Conservation (phyloP, 2,329 filamentous ascomycete genomes). For the Thyridium curvatum region DNA sequence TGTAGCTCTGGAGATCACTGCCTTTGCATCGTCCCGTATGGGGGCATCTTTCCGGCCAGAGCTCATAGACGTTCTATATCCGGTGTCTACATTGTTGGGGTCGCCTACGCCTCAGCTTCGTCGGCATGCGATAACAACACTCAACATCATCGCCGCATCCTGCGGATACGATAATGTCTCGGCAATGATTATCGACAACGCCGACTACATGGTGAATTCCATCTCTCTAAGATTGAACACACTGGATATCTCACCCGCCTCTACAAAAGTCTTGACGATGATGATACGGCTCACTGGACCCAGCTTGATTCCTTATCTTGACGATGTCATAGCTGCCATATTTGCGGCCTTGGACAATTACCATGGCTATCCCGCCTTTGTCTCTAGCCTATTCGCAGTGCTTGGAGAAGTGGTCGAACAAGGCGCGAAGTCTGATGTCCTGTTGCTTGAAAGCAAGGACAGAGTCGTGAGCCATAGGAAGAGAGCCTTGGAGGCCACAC, state of each 20-base stretch:
- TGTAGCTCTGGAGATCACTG: constrained; percentile 73
- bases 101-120: constrained; percentile 63
- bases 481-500: constrained; percentile 14
- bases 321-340: constrained; percentile 85
- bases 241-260: constrained; percentile 86
- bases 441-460: constrained; percentile 35
- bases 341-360: constrained; percentile 93
- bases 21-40: constrained; percentile 65
- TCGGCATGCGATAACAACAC: constrained; percentile 72
- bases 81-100: constrained; percentile 81
- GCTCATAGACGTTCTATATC: constrained; percentile 86
- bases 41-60: constrained; percentile 70
- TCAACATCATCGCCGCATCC: constrained; percentile 71
- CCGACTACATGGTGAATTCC: constrained; percentile 94
- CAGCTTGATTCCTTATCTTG: constrained; percentile 75
- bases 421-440: constrained; percentile 54
- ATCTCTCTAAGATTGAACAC: constrained; percentile 84
- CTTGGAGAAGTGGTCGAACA: constrained; percentile 79
- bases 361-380: constrained; percentile 83
- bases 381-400: constrained; percentile 78
- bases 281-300: constrained; percentile 86
- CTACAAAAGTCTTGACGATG: constrained; percentile 86
- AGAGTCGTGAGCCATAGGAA: constrained; percentile 30
- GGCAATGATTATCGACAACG: constrained; percentile 80
- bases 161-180: constrained; percentile 72